Conservation (phyloP, 768 basidiomycete genomes). For the Boletales sp. region DNA sequence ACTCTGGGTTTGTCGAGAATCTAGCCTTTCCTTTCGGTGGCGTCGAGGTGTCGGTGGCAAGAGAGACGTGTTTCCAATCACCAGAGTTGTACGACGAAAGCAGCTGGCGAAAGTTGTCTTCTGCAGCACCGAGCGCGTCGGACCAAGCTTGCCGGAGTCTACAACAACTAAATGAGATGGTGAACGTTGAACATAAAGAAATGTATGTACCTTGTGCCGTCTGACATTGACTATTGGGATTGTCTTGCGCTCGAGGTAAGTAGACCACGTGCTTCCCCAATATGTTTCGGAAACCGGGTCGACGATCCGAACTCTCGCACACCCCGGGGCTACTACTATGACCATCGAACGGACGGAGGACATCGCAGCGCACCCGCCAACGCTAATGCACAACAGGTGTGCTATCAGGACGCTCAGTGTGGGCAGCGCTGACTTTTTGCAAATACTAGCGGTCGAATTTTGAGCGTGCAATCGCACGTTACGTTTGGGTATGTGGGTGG, state of each 20-base stretch:
- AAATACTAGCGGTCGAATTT: conserved; percentile 48
- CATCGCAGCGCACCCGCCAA: too few relatives aligned
- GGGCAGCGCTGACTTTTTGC: conserved; percentile 5
- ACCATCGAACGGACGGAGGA: background rate
- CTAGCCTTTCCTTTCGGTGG: conserved; percentile 63
- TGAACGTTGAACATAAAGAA: conserved; percentile 6
- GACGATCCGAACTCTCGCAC: background rate
- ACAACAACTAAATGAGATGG: background rate
- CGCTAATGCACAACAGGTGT: too few relatives aligned
- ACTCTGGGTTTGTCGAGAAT: conserved; percentile 49
- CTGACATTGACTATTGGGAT: conserved; percentile 37
- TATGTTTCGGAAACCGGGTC: background rate
- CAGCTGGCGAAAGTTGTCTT: conserved; percentile 73
- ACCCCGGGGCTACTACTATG: background rate
- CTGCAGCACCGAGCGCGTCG: conserved; percentile 67
- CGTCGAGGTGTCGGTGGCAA: conserved; percentile 38
- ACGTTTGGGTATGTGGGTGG: conserved; percentile 92
- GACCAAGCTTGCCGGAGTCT: conserved; percentile 86
- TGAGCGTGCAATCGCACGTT: conserved; percentile 93
- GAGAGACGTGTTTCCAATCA: conserved; percentile 79
- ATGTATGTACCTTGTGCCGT: conserved; percentile 52
- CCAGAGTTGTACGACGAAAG: conserved; percentile 64
- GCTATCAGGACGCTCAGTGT: too few relatives aligned
- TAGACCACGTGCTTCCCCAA: background rate
- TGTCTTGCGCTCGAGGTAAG: too few relatives aligned